These are phyloP conservation scores for Geotrichum macrosporum DNA, from an alignment of 1,139 yeast species.

Conservation along the genomic window DNA sequence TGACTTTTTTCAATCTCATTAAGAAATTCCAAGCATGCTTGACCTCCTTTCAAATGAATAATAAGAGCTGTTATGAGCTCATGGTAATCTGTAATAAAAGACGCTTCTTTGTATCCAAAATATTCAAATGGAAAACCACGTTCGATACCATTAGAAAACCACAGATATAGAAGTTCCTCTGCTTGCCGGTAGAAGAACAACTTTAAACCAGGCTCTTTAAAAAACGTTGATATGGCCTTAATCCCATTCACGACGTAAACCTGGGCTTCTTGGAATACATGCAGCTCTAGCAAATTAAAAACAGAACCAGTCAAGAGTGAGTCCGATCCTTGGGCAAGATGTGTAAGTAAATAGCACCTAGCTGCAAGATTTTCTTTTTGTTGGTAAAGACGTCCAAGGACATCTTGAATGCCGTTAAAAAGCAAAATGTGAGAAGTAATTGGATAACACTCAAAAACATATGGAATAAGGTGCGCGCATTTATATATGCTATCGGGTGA, in stretches of 20 bases:
- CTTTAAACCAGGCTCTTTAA: constrained; percentile 3
- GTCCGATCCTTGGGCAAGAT: constrained; percentile 13
- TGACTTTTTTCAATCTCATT: constrained; percentile 5
- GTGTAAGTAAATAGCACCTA: constrained; percentile 10
- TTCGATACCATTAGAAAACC: constrained; percentile 13
- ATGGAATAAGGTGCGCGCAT: constrained; percentile 6
- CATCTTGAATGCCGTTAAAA: constrained; percentile 12
- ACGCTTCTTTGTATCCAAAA: constrained; percentile 9
- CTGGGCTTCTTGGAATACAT: constrained; percentile 7
- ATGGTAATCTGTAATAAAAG: constrained; percentile 10
- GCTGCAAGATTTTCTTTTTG: constrained; percentile 14
- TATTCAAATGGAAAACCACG: constrained; percentile 8
- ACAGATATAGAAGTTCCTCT: constrained; percentile 16
- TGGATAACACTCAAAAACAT: constrained; percentile 9
- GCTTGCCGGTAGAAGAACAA: constrained; percentile 13
- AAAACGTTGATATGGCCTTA: neutral
- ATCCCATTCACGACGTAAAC: constrained; percentile 11
- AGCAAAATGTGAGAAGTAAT: constrained; percentile 9
- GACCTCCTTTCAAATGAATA: constrained; percentile 1
- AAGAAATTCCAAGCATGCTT: neutral
- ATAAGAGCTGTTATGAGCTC: constrained; percentile 7
- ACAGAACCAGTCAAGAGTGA: constrained; percentile 12
- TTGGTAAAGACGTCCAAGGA: constrained; percentile 4
- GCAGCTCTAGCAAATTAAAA: constrained; percentile 12
- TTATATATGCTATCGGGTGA: constrained; percentile 12